phyloP scores from a whole-genome alignment of 208 protist genomes.

The Wallacemonas rigidus region DNA sequence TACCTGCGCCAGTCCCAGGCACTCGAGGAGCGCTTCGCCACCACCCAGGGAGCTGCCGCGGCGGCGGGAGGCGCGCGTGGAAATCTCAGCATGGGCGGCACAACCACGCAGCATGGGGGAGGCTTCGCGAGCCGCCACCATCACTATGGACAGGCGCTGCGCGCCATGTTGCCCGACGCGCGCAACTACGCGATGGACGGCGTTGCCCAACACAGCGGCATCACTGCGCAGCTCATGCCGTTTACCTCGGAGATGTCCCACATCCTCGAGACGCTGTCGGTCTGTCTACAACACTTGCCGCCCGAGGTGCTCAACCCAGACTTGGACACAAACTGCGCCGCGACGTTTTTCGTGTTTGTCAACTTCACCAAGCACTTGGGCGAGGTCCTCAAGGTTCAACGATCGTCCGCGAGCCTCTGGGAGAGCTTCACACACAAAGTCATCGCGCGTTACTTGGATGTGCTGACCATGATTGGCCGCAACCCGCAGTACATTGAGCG shows the following conservation, averaged over 20 bases:
- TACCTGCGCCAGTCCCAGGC: conserved; percentile 66
- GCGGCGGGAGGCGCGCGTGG: neutral
- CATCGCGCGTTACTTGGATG: conserved; percentile 66
- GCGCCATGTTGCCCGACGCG: conserved; percentile 6
- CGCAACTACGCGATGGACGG: conserved; percentile 20
- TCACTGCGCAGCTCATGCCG: conserved; percentile 32
- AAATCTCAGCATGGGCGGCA: conserved; percentile 1
- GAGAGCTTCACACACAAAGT: conserved; percentile 80
- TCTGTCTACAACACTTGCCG: conserved; percentile 76
- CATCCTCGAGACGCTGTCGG: conserved; percentile 63
- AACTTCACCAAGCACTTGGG: conserved; percentile 81
- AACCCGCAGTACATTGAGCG: conserved; percentile 80
- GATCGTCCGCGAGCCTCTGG: conserved; percentile 47
- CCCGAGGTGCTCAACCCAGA: conserved; percentile 78
- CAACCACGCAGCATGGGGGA: neutral
- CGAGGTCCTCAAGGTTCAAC: conserved; percentile 69
- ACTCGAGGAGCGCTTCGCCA: conserved; percentile 25
- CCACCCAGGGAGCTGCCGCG: too few relatives aligned
- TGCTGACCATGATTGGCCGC: conserved; percentile 86
- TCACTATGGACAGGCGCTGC: conserved; percentile 13
- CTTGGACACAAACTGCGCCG: conserved; percentile 76
- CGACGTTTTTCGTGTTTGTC: conserved; percentile 85
- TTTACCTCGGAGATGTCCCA: conserved; percentile 84
- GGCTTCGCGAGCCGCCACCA: conserved; percentile 13
- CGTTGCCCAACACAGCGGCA: conserved; percentile 11